A percentile compares a stretch with the other conserved stretches of the same genome.
These are phyloP conservation scores for Puya raimondii DNA, from an alignment of 176 grass and related monocot species.

Conservation along the genomic window DNA sequence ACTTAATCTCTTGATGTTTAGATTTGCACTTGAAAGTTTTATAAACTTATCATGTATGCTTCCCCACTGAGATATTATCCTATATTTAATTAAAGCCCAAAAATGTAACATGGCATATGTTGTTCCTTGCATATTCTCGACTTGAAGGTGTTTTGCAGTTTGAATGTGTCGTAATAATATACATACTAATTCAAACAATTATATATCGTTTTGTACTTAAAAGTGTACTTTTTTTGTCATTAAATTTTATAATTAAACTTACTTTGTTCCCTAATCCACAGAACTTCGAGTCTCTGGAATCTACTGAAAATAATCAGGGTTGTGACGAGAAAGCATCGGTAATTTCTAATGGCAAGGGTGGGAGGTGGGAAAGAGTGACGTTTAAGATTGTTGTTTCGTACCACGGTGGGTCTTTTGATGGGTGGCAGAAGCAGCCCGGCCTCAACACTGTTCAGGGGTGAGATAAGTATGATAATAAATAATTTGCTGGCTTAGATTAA, in stretches of 20 bases:
- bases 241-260: neutral
- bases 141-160: too few relatives aligned
- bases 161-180: too few relatives aligned
- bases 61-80: too few relatives aligned
- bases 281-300: constrained; percentile 13
- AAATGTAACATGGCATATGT: too few relatives aligned
- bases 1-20: too few relatives aligned
- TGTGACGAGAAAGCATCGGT: constrained; percentile 9
- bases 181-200: too few relatives aligned
- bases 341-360: constrained; percentile 44
- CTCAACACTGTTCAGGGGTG: constrained; percentile 96
- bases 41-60: too few relatives aligned
- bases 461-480: constrained; percentile 16
- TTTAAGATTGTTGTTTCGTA: constrained; percentile 87
- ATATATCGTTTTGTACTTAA: neutral
- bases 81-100: too few relatives aligned
- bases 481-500: neutral
- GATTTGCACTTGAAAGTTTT: too few relatives aligned
- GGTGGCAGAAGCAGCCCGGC: constrained; percentile 86
- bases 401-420: constrained; percentile 72
- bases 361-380: constrained; percentile 68
- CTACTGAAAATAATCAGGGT: constrained; percentile 17
- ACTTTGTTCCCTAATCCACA: constrained; percentile 19
- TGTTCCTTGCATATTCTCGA: too few relatives aligned
- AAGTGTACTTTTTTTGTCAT: neutral